Base-by-base conservation (phyloP, 2,329 filamentous ascomycete species). In the Trichophyton benhamiae region DNA sequence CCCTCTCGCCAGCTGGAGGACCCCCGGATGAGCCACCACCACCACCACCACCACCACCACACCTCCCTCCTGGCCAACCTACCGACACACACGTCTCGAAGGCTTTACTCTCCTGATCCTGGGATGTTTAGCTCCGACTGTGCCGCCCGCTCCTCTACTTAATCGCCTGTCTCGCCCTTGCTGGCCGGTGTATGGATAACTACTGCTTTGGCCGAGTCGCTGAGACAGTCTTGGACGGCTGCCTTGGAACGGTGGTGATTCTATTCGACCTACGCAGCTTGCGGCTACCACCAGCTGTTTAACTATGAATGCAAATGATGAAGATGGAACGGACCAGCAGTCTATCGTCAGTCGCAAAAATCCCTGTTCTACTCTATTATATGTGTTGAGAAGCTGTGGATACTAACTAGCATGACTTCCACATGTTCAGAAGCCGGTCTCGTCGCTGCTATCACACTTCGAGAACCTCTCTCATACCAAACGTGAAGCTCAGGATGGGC, bases 391-490 rank as follows among this genome's bases (percentile, higher is more conserved):
- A 11, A n/a, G 30, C 17, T 38, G 41, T 65, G 30, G 61, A 38
- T 63, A 59, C 58, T 52, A 64, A 63, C 60, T 60, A 62, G 49
- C 60, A 36, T 60, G 57, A 6, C 48, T 17, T n/a, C 6, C 17
- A n/a, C 17, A 20, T 63, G 48, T 64, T 58, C 65, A 78, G 75
- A 76, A 72, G 70, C 77, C 77, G 3, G 77, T 79, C 3, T 79
- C 77, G 20, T 78, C 77, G 33, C 70, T 79, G 20, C 70, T 77
- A 53, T 79, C 77, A 33, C 76, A 79, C 64, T 79, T 79, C 60
- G 77, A 79, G 63, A 74, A 74, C 30, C 72, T 79, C n/a, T 71
- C 76, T 44, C 71, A 74, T 63, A 44, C 57, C n/a, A 63, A 63
- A 36, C 61, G 62, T 63, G 64, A 64, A 62, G 67, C 71, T 17